Evolutionary conservation across 2,329 filamentous ascomycete species (phyloP).

Genomic region (Xylaria sp.): DNA sequence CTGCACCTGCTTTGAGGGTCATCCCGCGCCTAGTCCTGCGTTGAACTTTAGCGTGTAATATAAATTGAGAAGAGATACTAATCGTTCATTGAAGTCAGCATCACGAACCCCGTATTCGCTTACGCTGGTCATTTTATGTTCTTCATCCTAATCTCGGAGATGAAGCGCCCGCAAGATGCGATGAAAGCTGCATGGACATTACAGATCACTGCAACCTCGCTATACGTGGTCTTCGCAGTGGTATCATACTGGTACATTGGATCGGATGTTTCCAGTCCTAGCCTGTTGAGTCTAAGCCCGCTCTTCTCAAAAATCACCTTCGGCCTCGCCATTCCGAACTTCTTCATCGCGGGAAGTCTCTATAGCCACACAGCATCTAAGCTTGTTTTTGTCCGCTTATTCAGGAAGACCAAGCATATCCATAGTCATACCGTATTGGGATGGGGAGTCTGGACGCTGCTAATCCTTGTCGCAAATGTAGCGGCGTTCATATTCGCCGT

Average conservation of each 20-base stretch:
- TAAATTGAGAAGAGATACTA: constrained; percentile 5
- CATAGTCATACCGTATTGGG: constrained; percentile 59
- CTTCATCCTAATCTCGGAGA: constrained; percentile 65
- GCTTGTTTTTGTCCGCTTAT: constrained; percentile 62
- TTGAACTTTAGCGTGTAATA: background rate
- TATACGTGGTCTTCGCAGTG: constrained; percentile 62
- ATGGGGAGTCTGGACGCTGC: constrained; percentile 59
- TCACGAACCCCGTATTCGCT: constrained; percentile 65
- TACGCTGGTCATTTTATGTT: constrained; percentile 66
- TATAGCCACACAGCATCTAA: constrained; percentile 65
- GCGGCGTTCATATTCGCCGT: constrained; percentile 57
- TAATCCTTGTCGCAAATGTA: constrained; percentile 59
- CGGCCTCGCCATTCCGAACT: constrained; percentile 62
- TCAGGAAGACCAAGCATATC: constrained; percentile 58
- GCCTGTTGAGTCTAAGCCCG: constrained; percentile 58
- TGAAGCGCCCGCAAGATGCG: constrained; percentile 61
- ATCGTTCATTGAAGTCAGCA: constrained; percentile 46
- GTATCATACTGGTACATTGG: constrained; percentile 64
- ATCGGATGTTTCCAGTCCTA: constrained; percentile 57
- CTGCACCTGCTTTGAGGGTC: background rate
- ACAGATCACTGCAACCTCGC: constrained; percentile 61
- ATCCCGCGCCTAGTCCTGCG: background rate
- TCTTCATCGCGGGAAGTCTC: constrained; percentile 61
- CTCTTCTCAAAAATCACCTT: constrained; percentile 63
- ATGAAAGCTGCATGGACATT: constrained; percentile 64